phyloP scores from a whole-genome alignment of 83 land plant genomes.

The Thuja plicata region DNA sequence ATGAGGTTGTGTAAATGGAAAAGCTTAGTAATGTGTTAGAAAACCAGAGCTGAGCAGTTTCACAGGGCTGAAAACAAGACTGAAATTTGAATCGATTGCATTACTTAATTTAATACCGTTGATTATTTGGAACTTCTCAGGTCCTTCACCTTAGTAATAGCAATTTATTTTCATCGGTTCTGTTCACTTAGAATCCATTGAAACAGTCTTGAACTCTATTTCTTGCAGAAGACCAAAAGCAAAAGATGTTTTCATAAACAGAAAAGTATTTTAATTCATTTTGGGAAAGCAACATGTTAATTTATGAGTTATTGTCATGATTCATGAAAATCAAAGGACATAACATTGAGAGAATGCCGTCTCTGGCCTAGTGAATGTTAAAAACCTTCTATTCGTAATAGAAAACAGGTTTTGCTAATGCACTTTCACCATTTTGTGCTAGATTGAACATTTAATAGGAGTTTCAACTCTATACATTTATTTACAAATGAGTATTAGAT shows the following conservation, averaged over 20 bases:
- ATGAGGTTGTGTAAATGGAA: not conserved
- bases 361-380: too few species aligned
- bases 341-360: not conserved
- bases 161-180: not conserved
- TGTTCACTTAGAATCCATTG: not conserved
- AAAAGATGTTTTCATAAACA: not conserved
- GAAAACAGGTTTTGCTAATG: not conserved
- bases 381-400: too few species aligned
- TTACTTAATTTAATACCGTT: not conserved
- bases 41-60: not conserved
- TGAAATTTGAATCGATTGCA: not conserved
- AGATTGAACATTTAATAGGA: not conserved
- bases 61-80: not conserved
- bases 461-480: not conserved
- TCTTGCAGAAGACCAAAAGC: not conserved
- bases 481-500: not conserved
- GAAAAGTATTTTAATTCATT: not conserved
- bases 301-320: not conserved
- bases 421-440: not conserved
- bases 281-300: not conserved
- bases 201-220: not conserved
- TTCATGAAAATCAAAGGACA: not conserved
- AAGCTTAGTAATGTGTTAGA: not conserved
- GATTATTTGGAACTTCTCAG: not conserved
- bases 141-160: not conserved